A percentile compares a stretch with the other conserved stretches of the same genome.
These are phyloP conservation scores for Allomyces javanicus DNA, from an alignment of 192 early-diverging fungal genomes.

Conservation along the genomic window DNA sequence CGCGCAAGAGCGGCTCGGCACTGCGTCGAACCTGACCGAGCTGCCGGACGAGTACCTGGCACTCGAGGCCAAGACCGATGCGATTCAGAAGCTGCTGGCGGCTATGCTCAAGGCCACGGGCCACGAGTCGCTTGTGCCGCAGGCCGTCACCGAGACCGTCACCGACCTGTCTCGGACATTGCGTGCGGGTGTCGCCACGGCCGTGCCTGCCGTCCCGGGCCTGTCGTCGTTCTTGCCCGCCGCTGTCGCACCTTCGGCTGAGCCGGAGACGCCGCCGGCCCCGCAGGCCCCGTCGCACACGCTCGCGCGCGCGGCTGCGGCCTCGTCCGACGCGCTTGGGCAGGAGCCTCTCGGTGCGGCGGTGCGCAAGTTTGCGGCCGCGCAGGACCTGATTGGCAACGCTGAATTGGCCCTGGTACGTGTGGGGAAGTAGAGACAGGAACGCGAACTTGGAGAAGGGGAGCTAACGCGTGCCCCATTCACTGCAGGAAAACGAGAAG, in stretches of 20 bases:
- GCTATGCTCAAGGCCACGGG: conserved; percentile 48
- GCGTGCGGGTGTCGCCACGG: conserved; percentile 33
- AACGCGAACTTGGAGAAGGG: conserved; percentile 8
- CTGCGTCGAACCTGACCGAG: conserved; percentile 63
- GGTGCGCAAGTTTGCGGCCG: conserved; percentile 63
- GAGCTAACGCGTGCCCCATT: too few species aligned
- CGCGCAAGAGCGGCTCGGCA: conserved; percentile 74
- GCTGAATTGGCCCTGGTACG: conserved; percentile 33
- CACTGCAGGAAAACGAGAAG: conserved; percentile 42
- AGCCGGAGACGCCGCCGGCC: conserved; percentile 3
- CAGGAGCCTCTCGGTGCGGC: conserved; percentile 74
- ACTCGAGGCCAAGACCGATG: conserved; percentile 38
- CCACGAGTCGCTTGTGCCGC: conserved; percentile 55
- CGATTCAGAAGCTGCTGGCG: background rate
- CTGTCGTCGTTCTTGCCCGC: conserved; percentile 32
- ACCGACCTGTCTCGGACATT: conserved; percentile 51
- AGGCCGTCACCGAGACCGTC: conserved; percentile 46
- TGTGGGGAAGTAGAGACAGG: conserved; percentile 2
- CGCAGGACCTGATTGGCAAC: conserved; percentile 69
- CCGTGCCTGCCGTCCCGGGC: conserved; percentile 19
- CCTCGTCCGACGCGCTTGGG: conserved; percentile 44
- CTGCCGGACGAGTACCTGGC: conserved; percentile 84
- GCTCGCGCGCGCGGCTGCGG: conserved; percentile 42
- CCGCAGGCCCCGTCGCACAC: conserved; percentile 48
- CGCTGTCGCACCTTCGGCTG: conserved; percentile 16